Evolutionary conservation across 139 green algal genomes (phyloP), one percentile per base, ranked within the genome.

Genomic region (Micromonas commoda): DNA sequence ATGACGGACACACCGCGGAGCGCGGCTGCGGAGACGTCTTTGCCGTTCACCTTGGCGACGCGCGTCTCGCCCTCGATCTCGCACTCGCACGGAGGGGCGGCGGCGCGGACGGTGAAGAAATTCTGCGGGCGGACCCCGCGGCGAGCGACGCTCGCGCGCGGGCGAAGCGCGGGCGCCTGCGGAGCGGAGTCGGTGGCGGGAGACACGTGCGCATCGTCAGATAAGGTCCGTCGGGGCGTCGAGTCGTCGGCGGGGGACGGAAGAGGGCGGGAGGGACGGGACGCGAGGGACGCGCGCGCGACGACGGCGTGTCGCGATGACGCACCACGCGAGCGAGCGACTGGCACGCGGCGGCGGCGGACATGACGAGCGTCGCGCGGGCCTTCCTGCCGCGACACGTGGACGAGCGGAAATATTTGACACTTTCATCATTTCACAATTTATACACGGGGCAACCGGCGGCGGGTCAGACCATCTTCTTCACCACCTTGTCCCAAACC

Each of bases 11-110:
- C 16, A 1, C 38, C 2, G 37, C 70, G 70, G 16, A 77, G 28
- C 70, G 45, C 70, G 26, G 37, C 20, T 2, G 70, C 70, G 45
- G 0, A 3, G 37, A 77, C n/a, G 37, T 19, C 16, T 21, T 38
- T 37, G n/a, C 70, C 70, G 70, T 65, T 37, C 16, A 77, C 51
- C 20, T n/a, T 6, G 19, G 38, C 70, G 34, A n/a, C 33, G 69
- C 69, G 4, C 69, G 13, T 38, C 26, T n/a, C 39, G 26, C 35
- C 3, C 26, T 37, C 70, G 21, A 1, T 26, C 2, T 3, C 70
- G 1, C 16, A 20, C 1, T 16, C 45, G 2, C n/a, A 20, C n/a
- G 26, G 66, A 20, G 66, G 6, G 66, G 66, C 66, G 32, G 29
- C 66, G 16, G 61, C 61, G 61, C 24, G 61, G 61, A 29, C 26